phyloP scores from a whole-genome alignment of 2,329 filamentous ascomycete genomes.

The Clonostachys byssicola region DNA sequence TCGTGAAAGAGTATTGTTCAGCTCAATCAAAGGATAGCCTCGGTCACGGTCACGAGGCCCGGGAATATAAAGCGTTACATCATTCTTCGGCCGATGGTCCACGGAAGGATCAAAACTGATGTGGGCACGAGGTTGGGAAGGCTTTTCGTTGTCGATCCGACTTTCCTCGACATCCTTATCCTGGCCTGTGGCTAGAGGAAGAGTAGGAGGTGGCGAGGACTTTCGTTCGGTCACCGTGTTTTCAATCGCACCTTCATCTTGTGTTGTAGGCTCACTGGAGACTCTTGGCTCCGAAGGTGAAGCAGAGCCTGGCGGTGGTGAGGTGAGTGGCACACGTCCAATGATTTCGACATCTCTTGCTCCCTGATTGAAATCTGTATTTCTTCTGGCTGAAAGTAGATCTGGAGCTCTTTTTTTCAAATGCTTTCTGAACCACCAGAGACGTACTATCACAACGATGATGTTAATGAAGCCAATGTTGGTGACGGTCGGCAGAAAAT shows the following conservation, averaged over 20 bases:
- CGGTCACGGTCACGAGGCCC: constrained; percentile 23
- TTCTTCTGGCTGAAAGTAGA: not conserved
- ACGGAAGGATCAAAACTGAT: constrained; percentile 20
- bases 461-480: constrained; percentile 46
- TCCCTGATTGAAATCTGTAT: not conserved
- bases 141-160: not conserved
- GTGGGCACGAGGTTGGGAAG: not conserved
- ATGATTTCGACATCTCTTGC: not conserved
- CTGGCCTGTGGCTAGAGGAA: not conserved
- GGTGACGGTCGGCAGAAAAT: constrained; percentile 41
- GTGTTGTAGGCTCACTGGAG: too few species aligned
- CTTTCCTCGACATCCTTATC: not conserved
- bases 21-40: constrained; percentile 18
- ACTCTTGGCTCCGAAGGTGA: too few species aligned
- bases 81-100: constrained; percentile 14
- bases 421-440: constrained; percentile 43
- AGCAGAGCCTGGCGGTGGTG: too few species aligned
- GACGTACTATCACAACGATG: constrained; percentile 38
- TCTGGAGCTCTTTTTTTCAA: constrained; percentile 21
- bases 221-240: too few species aligned
- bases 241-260: too few species aligned
- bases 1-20: constrained; percentile 7
- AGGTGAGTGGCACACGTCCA: too few species aligned
- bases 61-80: constrained; percentile 19
- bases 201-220: too few species aligned